Percentiles rank a stretch among this genome's conserved stretches.
These are phyloP conservation scores for Camelina hispida DNA, from an alignment of 345 rosid genomes.

Conservation along the genomic window DNA sequence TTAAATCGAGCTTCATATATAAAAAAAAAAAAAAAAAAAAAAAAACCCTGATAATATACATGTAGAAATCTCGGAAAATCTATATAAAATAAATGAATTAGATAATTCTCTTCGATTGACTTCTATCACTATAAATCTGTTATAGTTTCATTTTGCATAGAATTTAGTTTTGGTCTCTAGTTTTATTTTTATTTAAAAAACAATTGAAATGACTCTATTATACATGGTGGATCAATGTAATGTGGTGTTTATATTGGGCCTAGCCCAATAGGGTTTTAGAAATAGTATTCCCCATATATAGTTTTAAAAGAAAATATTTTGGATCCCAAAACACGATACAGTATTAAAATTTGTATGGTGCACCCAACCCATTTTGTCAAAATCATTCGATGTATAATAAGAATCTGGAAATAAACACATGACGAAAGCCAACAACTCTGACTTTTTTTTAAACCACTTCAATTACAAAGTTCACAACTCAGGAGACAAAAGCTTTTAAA, in stretches of 20 bases:
- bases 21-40: background rate
- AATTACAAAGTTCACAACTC: background rate
- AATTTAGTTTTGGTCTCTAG: too few species aligned
- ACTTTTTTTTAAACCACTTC: background rate
- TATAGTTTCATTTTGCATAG: too few species aligned
- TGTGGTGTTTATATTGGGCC: too few species aligned
- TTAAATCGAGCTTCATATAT: background rate
- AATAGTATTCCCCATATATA: too few species aligned
- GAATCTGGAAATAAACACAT: background rate
- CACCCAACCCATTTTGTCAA: too few species aligned
- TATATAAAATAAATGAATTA: background rate
- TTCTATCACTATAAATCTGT: background rate
- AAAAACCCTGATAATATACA: background rate
- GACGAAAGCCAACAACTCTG: background rate
- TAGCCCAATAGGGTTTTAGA: too few species aligned
- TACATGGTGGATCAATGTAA: too few species aligned
- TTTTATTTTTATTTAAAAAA: too few species aligned
- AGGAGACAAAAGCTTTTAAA: background rate
- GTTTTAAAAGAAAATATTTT: too few species aligned
- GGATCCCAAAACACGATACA: too few species aligned
- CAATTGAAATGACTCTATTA: too few species aligned
- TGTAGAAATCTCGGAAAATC: background rate
- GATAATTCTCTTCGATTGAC: conserved; percentile 1
- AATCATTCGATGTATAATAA: background rate
- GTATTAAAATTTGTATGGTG: too few species aligned